phyloP scores from a whole-genome alignment of 192 early-diverging fungal species.

The Lobosporangium transversale region DNA sequence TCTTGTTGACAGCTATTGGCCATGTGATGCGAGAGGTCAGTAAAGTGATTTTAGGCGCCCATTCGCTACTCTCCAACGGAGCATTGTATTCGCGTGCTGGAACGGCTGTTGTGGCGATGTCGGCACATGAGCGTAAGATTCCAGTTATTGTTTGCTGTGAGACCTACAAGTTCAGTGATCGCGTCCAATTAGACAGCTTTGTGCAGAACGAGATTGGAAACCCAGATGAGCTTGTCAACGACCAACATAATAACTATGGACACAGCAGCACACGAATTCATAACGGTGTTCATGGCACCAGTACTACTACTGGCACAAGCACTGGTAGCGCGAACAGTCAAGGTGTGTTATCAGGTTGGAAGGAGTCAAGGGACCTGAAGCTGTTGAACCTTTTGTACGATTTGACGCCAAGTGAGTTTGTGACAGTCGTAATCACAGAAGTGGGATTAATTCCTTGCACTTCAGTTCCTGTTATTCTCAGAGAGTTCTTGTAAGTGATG shows the following conservation, averaged over 20 bases:
- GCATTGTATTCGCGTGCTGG: conserved; percentile 90
- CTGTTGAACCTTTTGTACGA: conserved; percentile 94
- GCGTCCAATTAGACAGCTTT: conserved; percentile 93
- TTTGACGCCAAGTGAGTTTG: conserved; percentile 92
- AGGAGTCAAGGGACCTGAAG: conserved; percentile 77
- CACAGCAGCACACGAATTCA: conserved; percentile 41
- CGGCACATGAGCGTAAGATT: conserved; percentile 86
- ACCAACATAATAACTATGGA: conserved; percentile 49
- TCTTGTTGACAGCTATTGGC: conserved; percentile 71
- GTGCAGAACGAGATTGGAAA: conserved; percentile 97
- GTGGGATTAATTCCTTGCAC: conserved; percentile 92
- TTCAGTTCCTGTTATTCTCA: conserved; percentile 75
- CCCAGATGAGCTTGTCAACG: conserved; percentile 84
- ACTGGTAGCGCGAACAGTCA: conserved; percentile 8
- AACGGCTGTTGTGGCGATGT: conserved; percentile 91
- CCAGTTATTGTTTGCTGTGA: conserved; percentile 96
- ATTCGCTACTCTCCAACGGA: conserved; percentile 92
- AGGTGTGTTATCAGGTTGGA: conserved; percentile 71
- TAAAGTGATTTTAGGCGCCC: conserved; percentile 96
- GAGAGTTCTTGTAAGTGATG: conserved; percentile 48
- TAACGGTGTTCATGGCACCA: conserved; percentile 26
- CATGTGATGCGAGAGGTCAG: conserved; percentile 86
- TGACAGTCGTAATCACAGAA: conserved; percentile 92
- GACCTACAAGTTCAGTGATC: conserved; percentile 95
- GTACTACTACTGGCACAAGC: conserved; percentile 9